These are phyloP conservation scores for Neofusicoccum sp. DNA, from an alignment of 2,329 filamentous ascomycete species.

Conservation along the genomic window DNA sequence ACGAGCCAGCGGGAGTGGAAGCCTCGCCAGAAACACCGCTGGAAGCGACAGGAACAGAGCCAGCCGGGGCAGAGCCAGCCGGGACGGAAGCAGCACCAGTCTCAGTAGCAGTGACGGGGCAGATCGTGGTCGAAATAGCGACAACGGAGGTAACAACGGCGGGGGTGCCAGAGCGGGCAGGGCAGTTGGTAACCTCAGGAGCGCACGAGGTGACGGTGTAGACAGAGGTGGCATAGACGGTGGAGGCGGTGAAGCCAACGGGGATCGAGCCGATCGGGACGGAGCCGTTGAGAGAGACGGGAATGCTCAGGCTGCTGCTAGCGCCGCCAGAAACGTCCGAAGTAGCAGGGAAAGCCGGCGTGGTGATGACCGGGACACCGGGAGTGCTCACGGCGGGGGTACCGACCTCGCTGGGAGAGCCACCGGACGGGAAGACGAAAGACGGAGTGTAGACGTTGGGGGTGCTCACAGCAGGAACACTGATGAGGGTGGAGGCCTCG, in stretches of 20 bases:
- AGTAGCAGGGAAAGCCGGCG: constrained; percentile 19
- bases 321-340: constrained; percentile 18
- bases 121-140: constrained; percentile 15
- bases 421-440: constrained; percentile 9
- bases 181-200: constrained; percentile 21
- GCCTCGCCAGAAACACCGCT: background rate
- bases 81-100: constrained; percentile 17
- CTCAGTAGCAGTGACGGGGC: constrained; percentile 9
- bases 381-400: constrained; percentile 5
- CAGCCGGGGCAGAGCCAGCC: constrained; percentile 6
- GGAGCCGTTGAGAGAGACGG: constrained; percentile 6
- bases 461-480: constrained; percentile 13
- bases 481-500: background rate
- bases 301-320: constrained; percentile 4
- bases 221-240: constrained; percentile 16
- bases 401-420: background rate
- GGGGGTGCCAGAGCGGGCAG: constrained; percentile 21
- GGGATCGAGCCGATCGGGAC: background rate
- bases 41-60: constrained; percentile 11
- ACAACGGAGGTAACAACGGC: constrained; percentile 10
- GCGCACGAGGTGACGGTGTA: constrained; percentile 24
- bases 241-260: constrained; percentile 12
- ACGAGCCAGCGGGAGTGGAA: constrained; percentile 6
- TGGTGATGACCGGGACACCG: constrained; percentile 6
- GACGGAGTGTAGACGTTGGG: background rate